Base-by-base conservation (phyloP, 2,329 filamentous ascomycete species). In the Paecilomyces niveus region DNA sequence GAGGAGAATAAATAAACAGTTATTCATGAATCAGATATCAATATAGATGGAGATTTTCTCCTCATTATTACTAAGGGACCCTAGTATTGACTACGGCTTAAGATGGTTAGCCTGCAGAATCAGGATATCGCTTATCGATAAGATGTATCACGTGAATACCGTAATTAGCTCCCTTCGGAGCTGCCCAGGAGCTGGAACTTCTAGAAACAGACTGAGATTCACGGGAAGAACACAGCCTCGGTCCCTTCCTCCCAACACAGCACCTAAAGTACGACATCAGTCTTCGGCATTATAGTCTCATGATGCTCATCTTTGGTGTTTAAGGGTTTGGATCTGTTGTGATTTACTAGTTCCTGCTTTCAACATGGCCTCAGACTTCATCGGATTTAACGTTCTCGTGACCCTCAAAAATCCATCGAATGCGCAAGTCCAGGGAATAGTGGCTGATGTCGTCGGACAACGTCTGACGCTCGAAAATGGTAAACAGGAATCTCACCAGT, bases 311-410 rank as follows among this genome's bases (percentile, higher is more conserved):
- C 1, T 51, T 49, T 51, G 24, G 9, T 53, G 22, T 54, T 59
- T 50, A 18, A 24, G 31, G 15, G 53, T 13, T 32, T 52, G 22
- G 24, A 39, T 26, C 31, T 29, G 18, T 26, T 21, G 35, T 51
- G 61, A 54, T 18, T 26, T 57, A 33, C 49, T n/a, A 18, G 15
- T 54, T 50, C 35, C 56, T 55, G 21, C 45, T 54, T 56, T 62
- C 62, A 75, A 59, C 65, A 89, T 89, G 86, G 85, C 87, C 54
- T 80, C 81, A 60, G 81, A 85, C 68, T 91, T 93, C 71, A 85
- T 90, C 68, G 90, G 90, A 61, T 83, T 90, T 72, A 85, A 87
- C 60, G 90, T 94, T 75, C 78, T 85, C 60, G 86, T 94, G 67
- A 88, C 87, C 35, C 81, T 94, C 63, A 83, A 82, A 66, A 80